phyloP scores from a whole-genome alignment of 306 rosid species.

The Castanea sativa region DNA sequence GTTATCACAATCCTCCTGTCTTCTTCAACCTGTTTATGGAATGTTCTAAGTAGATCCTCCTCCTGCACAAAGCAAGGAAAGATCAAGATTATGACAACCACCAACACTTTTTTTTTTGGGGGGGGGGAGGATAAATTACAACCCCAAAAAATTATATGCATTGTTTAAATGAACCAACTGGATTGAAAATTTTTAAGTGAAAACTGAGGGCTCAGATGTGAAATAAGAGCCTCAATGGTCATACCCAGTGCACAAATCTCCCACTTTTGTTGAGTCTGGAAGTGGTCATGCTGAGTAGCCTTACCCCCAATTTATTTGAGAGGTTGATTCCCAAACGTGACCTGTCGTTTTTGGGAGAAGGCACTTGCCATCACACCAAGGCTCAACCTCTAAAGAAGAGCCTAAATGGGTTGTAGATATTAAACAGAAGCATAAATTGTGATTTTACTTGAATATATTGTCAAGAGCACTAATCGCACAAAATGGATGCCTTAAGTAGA shows the following conservation, averaged over 20 bases:
- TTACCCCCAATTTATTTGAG: too few species aligned
- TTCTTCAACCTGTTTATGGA: conserved; percentile 90
- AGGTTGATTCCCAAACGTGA: too few species aligned
- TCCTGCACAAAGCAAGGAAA: conserved; percentile 54
- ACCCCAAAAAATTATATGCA: background rate
- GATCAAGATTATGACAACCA: background rate
- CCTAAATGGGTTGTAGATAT: background rate
- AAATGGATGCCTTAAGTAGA: too few species aligned
- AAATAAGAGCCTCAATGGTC: background rate
- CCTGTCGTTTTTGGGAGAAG: too few species aligned
- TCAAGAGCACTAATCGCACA: too few species aligned
- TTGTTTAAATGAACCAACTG: background rate
- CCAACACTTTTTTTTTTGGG: too few species aligned
- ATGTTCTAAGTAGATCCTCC: conserved; percentile 67
- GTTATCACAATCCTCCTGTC: conserved; percentile 81
- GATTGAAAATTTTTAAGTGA: background rate
- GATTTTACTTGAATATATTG: background rate
- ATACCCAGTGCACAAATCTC: too few species aligned
- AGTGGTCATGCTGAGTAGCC: too few species aligned
- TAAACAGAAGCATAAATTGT: background rate
- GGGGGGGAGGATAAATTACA: too few species aligned
- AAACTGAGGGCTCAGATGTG: background rate
- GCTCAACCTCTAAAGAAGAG: background rate
- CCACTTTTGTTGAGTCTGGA: too few species aligned
- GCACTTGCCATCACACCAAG: too few species aligned